Evolutionary conservation across 2,329 filamentous ascomycete genomes (phyloP).

Genomic region (Ascochyta pisi): DNA sequence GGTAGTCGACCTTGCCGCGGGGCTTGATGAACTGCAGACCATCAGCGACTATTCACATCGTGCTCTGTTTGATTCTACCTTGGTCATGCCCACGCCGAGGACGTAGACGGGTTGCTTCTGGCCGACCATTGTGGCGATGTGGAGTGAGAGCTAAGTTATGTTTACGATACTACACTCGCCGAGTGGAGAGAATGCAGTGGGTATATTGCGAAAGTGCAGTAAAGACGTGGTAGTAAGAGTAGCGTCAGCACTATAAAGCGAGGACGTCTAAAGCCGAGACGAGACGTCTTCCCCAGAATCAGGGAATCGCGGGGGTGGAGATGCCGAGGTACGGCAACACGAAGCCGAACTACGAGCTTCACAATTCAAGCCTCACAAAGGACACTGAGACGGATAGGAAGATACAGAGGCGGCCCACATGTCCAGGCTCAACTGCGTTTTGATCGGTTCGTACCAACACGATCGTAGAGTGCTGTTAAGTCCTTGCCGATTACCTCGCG

Average conservation of each 20-base stretch:
- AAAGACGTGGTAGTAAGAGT: neutral
- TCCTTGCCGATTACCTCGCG: neutral
- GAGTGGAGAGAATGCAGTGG: neutral
- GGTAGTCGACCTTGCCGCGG: conserved; percentile 91
- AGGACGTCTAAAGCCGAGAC: conserved; percentile 2
- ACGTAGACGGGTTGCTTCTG: conserved; percentile 75
- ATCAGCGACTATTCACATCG: no score
- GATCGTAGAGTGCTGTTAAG: neutral
- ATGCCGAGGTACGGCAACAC: conserved; percentile 7
- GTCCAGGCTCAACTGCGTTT: no score
- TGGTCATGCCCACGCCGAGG: conserved; percentile 97
- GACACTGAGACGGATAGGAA: neutral
- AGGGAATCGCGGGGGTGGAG: conserved; percentile 15
- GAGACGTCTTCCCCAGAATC: conserved; percentile 4
- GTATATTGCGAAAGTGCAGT: neutral
- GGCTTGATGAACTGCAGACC: conserved; percentile 85
- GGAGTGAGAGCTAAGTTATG: neutral
- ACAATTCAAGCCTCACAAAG: neutral
- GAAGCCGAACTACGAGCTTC: neutral
- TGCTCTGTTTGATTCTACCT: neutral
- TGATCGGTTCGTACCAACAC: neutral
- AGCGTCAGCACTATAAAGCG: conserved; percentile 9
- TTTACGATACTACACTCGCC: neutral
- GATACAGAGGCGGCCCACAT: no score
- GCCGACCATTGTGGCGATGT: conserved; percentile 55